phyloP scores from a whole-genome alignment of 2,329 filamentous ascomycete genomes.

The Penicillium brevicompactum region DNA sequence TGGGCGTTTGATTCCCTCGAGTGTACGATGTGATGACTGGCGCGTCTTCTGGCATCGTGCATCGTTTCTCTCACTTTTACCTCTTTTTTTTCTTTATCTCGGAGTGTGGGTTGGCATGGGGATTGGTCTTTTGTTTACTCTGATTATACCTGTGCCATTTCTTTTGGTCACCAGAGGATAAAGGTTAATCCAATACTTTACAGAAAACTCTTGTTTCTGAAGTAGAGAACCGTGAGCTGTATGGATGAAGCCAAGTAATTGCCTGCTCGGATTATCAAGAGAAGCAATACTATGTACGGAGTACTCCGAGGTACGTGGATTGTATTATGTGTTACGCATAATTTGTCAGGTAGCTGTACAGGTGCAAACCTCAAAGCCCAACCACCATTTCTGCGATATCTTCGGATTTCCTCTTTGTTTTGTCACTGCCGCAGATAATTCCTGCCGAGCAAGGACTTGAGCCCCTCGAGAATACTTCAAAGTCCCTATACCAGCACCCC shows the following conservation, averaged over 20 bases:
- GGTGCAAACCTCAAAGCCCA: neutral
- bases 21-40: slow-evolving; percentile 31
- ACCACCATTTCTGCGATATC: neutral
- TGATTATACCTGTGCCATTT: slow-evolving; percentile 13
- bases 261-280: too few relatives aligned
- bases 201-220: neutral
- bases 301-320: too few relatives aligned
- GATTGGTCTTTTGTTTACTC: slow-evolving; percentile 23
- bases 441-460: neutral
- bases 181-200: slow-evolving; percentile 10
- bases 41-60: slow-evolving; percentile 24
- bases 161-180: slow-evolving; percentile 4
- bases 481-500: neutral
- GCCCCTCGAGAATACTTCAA: neutral
- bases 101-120: slow-evolving; percentile 37
- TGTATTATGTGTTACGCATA: too few relatives aligned
- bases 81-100: slow-evolving; percentile 18
- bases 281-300: too few relatives aligned
- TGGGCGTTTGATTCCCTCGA: slow-evolving; percentile 15
- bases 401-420: neutral
- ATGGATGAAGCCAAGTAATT: neutral
- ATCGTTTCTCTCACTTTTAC: slow-evolving; percentile 22
- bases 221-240: neutral
- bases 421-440: neutral
- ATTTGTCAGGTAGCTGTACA: too few relatives aligned